Evolutionary conservation across 2,329 filamentous ascomycete species (phyloP).

Genomic region (Stemphylium vesicarium): DNA sequence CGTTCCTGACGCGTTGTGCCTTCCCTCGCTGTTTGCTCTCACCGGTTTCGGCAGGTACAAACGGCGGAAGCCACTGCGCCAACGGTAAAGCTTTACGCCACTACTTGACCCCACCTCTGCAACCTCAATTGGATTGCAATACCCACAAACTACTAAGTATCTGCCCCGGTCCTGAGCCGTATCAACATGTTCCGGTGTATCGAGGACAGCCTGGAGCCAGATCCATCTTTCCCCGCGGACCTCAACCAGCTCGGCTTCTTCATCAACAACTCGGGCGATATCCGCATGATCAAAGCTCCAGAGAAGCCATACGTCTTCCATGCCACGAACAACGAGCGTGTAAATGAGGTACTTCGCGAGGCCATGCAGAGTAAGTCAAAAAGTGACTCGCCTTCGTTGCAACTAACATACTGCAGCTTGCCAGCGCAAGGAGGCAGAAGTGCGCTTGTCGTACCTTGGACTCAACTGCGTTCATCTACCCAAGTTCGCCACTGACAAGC

Average conservation of each 20-base stretch:
- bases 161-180: background rate
- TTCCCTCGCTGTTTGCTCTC: slow-evolving; percentile 22
- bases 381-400: background rate
- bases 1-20: background rate
- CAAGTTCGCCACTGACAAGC: slow-evolving; percentile 52
- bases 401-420: slow-evolving; percentile 59
- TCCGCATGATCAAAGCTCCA: slow-evolving; percentile 72
- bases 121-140: background rate
- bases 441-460: slow-evolving; percentile 67
- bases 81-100: background rate
- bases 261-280: slow-evolving; percentile 75
- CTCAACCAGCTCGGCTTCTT: slow-evolving; percentile 80
- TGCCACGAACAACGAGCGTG: slow-evolving; percentile 73
- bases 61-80: slow-evolving; percentile 8
- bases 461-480: slow-evolving; percentile 69
- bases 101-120: slow-evolving; percentile 4
- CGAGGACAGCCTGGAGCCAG: slow-evolving; percentile 68
- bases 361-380: slow-evolving; percentile 68
- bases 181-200: slow-evolving; percentile 76
- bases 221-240: slow-evolving; percentile 69
- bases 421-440: slow-evolving; percentile 64
- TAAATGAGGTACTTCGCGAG: slow-evolving; percentile 74
- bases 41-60: slow-evolving; percentile 20
- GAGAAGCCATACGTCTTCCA: slow-evolving; percentile 77
- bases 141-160: too few relatives aligned